Conservation (phyloP, 225 moss, liverwort and hornwort genomes). For the Marchantia paleacea region DNA sequence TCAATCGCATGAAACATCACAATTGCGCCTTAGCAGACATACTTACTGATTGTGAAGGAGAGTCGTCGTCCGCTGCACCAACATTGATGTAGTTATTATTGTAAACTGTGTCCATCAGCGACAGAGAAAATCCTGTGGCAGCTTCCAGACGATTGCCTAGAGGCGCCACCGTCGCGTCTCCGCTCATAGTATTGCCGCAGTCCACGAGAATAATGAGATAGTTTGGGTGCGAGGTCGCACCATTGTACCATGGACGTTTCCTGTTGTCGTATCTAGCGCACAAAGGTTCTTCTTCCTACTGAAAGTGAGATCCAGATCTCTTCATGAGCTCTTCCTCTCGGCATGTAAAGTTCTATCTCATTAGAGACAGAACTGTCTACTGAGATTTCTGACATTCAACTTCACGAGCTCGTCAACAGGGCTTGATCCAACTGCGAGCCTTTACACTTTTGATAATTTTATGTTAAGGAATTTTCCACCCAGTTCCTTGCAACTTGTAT, state of each 20-base stretch:
- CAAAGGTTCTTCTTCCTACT: not conserved
- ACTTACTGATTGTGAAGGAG: not conserved
- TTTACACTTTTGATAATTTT: no score
- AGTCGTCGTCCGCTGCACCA: not conserved
- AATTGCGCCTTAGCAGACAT: not conserved
- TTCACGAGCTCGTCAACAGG: no score
- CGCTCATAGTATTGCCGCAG: not conserved
- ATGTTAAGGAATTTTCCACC: no score
- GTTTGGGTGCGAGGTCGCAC: not conserved
- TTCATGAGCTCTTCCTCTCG: not conserved
- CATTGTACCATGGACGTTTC: not conserved
- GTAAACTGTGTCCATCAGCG: not conserved
- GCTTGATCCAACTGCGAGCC: no score
- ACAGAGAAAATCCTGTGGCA: not conserved
- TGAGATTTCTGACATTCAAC: no score
- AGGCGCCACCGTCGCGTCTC: not conserved
- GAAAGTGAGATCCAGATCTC: not conserved
- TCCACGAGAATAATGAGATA: not conserved
- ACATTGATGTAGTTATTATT: not conserved
- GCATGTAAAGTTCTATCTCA: no score
- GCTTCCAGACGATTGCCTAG: not conserved
- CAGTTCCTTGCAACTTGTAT: no score
- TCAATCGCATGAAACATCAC: not conserved
- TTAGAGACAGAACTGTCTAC: no score
- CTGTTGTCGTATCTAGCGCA: not conserved